Base-by-base conservation (phyloP, 208 protist species). In the Trypanosoma cruzi region DNA sequence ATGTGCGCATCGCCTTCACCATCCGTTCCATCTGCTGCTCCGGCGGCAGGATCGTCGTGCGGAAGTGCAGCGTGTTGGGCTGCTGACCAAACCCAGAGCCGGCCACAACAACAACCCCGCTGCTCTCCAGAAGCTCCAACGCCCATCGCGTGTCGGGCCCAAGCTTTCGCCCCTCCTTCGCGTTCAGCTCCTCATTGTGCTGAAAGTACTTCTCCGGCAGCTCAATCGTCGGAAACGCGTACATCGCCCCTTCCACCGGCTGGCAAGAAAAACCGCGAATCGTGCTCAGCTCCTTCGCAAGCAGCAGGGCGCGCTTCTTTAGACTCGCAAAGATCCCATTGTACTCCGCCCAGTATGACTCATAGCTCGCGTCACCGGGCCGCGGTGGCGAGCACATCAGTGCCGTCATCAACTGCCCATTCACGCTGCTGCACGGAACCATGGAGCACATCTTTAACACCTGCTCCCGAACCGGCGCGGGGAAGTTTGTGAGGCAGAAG, bases 21-120 rank as follows among this genome's bases (percentile, higher is more conserved):
- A 96, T 81, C n/a, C 79, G 74, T 71, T 98, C 82, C 72, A 99
- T 98, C 57, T 98, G 72, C 20, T 98, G 84, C 72, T 98, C 98
- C 20, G 89, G 87, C 24, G 99, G 99, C 26, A 99, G 88, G 77
- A 99, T 99, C 32, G 99, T 99, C 20, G 92, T 99, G 71, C 99
- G 92, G 79, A 99, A 99, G 89, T 99, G 99, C 66, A 92, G 97
- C 24, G 98, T 99, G 49, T 96, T 97, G 18, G 87, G 67, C 42
- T 78, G 74, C 91, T 99, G 98, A 6, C 94, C 92, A 72, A 99
- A 99, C 16, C 98, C 98, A 54, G 85, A 96, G 53, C 98, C 98
- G 28, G 98, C 97, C 64, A 99, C 97, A 55, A 98, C 92, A 40
- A 97, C 90, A 61, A 99, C 79, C 55, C 99, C 99, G 24, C 92